Base-by-base conservation (phyloP, 169 alveolate genomes). In the Plasmodium malariae region DNA sequence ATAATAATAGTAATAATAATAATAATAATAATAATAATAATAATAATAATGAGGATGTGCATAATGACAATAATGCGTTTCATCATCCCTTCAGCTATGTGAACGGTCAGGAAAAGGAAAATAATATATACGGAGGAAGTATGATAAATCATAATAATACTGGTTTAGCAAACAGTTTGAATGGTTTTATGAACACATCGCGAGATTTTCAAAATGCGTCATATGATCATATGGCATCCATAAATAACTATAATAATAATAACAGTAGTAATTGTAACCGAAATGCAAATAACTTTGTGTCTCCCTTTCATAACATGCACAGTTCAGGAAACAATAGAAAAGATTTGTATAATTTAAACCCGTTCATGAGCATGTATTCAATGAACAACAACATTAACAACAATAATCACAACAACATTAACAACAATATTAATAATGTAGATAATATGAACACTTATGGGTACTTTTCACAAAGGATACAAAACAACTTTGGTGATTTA, bases 351-450 rank as follows among this genome's bases (percentile, higher is more conserved):
- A 83, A 83, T 65, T 83, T 83, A 26, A 83, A 83, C 26, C 91
- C 91, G 3, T 83, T 48, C 40, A 83, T 78, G 63, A 62, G 78
- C 17, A 78, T 83, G 83, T n/a, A 83, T 34, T 83, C 91, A 54
- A 37, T 83, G 91, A 83, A 54, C 17, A 62, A 62, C 45, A 65
- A 78, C 9, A n/a, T n/a, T n/a, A n/a, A n/a, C n/a, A n/a, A n/a
- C n/a, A n/a, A n/a, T n/a, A n/a, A n/a, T n/a, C n/a, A 54, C 17
- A 62, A 62, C 45, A 65, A 78, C 9, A 24, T n/a, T 14, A 26
- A 59, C 4, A 59, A n/a, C 26, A 59, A 37, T 24, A 59, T 24
- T 26, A 59, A 59, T 59, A 24, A 19, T 59, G 40, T 49, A 11
- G 85, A 71, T 36, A 26, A 19, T 40, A 54, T 48, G 36, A 55